Percentiles rank a stretch among this genome's conserved stretches.
These are phyloP conservation scores for Sordariomycetes sp. DNA, from an alignment of 2,329 filamentous ascomycete genomes.

Conservation along the genomic window DNA sequence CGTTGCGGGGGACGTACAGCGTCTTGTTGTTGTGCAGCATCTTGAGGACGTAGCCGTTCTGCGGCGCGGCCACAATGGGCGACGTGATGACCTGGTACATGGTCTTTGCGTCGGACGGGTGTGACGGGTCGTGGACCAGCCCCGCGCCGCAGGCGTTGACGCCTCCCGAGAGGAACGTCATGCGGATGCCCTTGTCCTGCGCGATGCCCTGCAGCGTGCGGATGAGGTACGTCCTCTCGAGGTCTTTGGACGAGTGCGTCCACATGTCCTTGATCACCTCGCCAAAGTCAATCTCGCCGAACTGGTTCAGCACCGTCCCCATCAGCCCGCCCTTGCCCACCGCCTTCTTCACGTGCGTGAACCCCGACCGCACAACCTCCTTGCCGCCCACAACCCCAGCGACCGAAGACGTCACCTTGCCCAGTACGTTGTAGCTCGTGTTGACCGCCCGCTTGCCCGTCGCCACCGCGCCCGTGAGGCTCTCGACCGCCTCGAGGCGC, in stretches of 20 bases:
- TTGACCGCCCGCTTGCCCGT: slow-evolving; percentile 96
- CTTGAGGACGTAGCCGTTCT: slow-evolving; percentile 75
- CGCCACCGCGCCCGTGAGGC: slow-evolving; percentile 78
- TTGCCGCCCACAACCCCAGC: slow-evolving; percentile 93
- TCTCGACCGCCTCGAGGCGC: slow-evolving; percentile 80
- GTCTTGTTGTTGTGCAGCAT: slow-evolving; percentile 91
- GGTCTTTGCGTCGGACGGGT: slow-evolving; percentile 90
- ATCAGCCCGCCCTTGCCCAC: slow-evolving; percentile 92
- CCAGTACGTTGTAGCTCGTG: slow-evolving; percentile 88
- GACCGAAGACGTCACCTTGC: slow-evolving; percentile 88
- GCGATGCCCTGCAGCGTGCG: slow-evolving; percentile 90
- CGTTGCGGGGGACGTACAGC: slow-evolving; percentile 83
- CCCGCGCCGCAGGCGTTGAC: slow-evolving; percentile 89
- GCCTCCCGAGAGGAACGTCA: slow-evolving; percentile 90
- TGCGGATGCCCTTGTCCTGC: slow-evolving; percentile 87
- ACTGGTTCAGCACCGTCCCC: slow-evolving; percentile 90
- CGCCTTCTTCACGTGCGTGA: slow-evolving; percentile 89
- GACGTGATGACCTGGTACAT: slow-evolving; percentile 98
- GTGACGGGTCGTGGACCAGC: slow-evolving; percentile 82
- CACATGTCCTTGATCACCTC: slow-evolving; percentile 94
- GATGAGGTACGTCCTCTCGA: slow-evolving; percentile 93
- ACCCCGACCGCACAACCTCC: slow-evolving; percentile 81
- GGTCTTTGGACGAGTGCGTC: slow-evolving; percentile 96
- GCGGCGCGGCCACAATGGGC: slow-evolving; percentile 80
- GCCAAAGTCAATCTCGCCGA: slow-evolving; percentile 87